A percentile compares a stretch with the other conserved stretches of the same genome.
Evolutionary conservation across 2,329 filamentous ascomycete genomes (phyloP).

Genomic region (Diplodia seriata): DNA sequence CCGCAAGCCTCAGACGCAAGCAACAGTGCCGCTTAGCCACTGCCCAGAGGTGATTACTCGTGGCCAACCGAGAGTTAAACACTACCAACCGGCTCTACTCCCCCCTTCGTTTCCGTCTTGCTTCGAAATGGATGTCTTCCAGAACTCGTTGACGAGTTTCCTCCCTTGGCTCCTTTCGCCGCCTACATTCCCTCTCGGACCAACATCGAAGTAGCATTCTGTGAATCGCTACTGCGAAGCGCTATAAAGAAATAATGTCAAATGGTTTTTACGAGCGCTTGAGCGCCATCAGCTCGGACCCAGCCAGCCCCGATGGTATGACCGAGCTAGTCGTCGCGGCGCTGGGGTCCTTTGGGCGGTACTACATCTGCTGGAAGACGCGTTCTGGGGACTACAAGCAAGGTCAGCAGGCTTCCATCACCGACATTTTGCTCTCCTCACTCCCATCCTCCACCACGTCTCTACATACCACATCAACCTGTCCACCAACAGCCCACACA

Average conservation of each 20-base stretch:
- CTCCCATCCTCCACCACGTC: neutral
- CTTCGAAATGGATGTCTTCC: slow-evolving; percentile 16
- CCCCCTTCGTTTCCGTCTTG: neutral
- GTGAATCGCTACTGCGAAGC: slow-evolving; percentile 13
- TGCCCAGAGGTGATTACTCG: neutral
- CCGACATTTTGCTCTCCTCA: too few species aligned
- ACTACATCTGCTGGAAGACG: slow-evolving; percentile 51
- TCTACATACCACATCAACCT: neutral
- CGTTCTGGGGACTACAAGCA: slow-evolving; percentile 45
- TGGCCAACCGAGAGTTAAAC: slow-evolving; percentile 17
- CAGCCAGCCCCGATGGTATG: slow-evolving; percentile 45
- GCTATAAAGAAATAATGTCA: slow-evolving; percentile 31
- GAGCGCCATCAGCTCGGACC: slow-evolving; percentile 43
- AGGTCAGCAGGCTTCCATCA: slow-evolving; percentile 38
- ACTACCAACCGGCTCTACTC: neutral
- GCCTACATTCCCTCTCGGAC: slow-evolving; percentile 2
- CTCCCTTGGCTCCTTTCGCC: too few species aligned
- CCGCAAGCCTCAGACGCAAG: slow-evolving; percentile 12
- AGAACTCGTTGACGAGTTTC: slow-evolving; percentile 1
- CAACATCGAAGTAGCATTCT: slow-evolving; percentile 12
- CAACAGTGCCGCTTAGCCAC: neutral
- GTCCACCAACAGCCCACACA: neutral
- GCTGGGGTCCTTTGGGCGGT: slow-evolving; percentile 50
- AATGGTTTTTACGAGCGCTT: slow-evolving; percentile 44
- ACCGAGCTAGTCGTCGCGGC: slow-evolving; percentile 49